Base-by-base conservation (phyloP, 257 asterid species). In the Nicotiana otophora region DNA sequence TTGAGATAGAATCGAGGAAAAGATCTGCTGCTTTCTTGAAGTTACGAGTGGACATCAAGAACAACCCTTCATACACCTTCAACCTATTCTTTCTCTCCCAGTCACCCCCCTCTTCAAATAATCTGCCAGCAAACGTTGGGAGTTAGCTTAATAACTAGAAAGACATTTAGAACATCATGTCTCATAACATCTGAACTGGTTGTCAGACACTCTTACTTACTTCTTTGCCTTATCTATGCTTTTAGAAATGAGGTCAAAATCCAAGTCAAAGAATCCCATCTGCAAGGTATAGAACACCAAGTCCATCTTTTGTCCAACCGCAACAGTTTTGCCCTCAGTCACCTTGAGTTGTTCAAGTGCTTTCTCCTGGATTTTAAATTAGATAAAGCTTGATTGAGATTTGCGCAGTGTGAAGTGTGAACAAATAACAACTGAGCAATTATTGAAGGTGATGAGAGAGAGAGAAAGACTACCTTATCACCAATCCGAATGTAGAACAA, bases 261-360 rank as follows among this genome's bases (percentile, higher is more conserved):
- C 98, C 98, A 90, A 87, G 89, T 93, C 91, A 85, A 95, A 93
- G 87, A 95, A 91, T 64, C 98, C 98, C 83, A 95, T 91, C 88
- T 78, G 93, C 28, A 96, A 89, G 0, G 93, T 92, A 89, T 93
- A 86, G 86, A 96, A 96, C 3, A 94, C 99, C 87, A 96, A 86
- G 87, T 96, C 99, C 99, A 96, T 96, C 93, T 96, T 96, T 82
- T 96, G 99, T 74, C 99, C 99, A 63, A 96, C 98, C 20, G 98
- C 99, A 70, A 96, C 98, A 55, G 99, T 96, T 88, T 96, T 96
- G 83, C 93, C 86, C 89, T 96, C 99, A 1, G 99, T 96, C 83
- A 92, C 34, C 87, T 92, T 94, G 82, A 96, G 98, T 85, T 94
- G 98, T 87, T 96, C 98, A 62, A 94, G 89, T 80, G 99, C 99